Evolutionary conservation across 2,329 filamentous ascomycete species (phyloP).

Genomic region (Dendrostoma leiphaemia): DNA sequence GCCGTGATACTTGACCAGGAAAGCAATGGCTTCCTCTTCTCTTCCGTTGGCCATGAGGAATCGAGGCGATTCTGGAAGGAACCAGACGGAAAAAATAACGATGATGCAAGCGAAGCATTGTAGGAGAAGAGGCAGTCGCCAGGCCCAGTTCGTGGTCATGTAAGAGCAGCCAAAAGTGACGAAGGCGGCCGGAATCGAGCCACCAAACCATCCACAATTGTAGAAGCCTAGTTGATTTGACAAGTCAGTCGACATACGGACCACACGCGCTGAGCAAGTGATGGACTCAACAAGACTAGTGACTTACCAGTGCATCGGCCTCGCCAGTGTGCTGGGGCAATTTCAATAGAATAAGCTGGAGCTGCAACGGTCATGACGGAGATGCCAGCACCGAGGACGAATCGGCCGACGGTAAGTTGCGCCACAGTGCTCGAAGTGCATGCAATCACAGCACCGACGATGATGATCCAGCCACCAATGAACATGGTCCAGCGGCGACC

Average conservation of each 20-base stretch:
- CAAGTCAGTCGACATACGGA: background rate
- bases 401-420: constrained; percentile 45
- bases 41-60: constrained; percentile 40
- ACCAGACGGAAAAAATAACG: constrained; percentile 36
- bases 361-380: constrained; percentile 47
- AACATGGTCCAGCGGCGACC: constrained; percentile 47
- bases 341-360: constrained; percentile 47
- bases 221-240: constrained; percentile 36
- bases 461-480: constrained; percentile 40
- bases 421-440: constrained; percentile 34
- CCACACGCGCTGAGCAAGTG: too few species aligned
- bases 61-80: constrained; percentile 40
- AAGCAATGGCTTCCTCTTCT: constrained; percentile 37
- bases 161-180: constrained; percentile 46
- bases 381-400: constrained; percentile 45
- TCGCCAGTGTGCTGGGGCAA: constrained; percentile 48
- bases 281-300: background rate
- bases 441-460: constrained; percentile 41
- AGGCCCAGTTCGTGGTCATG: constrained; percentile 44
- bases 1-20: constrained; percentile 42
- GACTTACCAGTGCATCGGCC: constrained; percentile 41
- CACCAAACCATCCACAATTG: constrained; percentile 53
- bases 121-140: constrained; percentile 48
- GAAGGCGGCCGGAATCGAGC: constrained; percentile 47
- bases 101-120: constrained; percentile 43